phyloP scores from a whole-genome alignment of 805 yeast species.

The Cyberlindnera lachancei region DNA sequence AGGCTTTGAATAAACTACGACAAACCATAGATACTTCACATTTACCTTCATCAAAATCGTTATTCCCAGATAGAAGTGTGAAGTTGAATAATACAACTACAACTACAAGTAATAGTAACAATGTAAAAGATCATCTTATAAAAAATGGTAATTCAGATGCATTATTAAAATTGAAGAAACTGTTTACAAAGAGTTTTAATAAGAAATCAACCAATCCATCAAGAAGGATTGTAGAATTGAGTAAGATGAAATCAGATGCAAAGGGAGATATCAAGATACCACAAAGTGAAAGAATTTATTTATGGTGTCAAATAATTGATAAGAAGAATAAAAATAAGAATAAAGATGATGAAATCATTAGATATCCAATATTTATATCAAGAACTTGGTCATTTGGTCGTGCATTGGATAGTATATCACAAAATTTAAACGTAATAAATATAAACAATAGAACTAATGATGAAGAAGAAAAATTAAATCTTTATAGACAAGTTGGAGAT shows the following conservation, averaged over 20 bases:
- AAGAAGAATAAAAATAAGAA: conserved; percentile 8
- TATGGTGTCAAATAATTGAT: conserved; percentile 22
- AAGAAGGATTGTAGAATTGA: conserved; percentile 15
- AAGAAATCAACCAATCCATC: conserved; percentile 11
- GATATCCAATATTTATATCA: conserved; percentile 16
- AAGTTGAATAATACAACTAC: conserved; percentile 1
- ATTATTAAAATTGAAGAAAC: conserved; percentile 13
- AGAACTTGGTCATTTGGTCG: conserved; percentile 23
- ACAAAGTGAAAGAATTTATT: conserved; percentile 12
- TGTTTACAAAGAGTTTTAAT: conserved; percentile 10
- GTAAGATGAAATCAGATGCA: conserved; percentile 15
- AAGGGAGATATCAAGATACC: conserved; percentile 19
- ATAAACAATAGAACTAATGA: conserved; percentile 19
- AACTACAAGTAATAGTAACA: background rate
- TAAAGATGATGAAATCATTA: conserved; percentile 11
- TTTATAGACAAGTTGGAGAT: conserved; percentile 13
- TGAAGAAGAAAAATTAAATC: conserved; percentile 11
- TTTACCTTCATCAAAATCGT: conserved; percentile 17
- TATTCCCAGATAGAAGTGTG: conserved; percentile 20
- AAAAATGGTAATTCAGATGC: conserved; percentile 11
- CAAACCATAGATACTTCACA: conserved; percentile 13
- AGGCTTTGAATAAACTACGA: background rate
- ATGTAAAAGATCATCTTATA: too few relatives aligned
- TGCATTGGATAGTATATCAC: conserved; percentile 19
- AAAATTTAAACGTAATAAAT: conserved; percentile 15